Evolutionary conservation across 495 filamentous ascomycete genomes (phyloP).

Genomic region (Neurospora sp.): DNA sequence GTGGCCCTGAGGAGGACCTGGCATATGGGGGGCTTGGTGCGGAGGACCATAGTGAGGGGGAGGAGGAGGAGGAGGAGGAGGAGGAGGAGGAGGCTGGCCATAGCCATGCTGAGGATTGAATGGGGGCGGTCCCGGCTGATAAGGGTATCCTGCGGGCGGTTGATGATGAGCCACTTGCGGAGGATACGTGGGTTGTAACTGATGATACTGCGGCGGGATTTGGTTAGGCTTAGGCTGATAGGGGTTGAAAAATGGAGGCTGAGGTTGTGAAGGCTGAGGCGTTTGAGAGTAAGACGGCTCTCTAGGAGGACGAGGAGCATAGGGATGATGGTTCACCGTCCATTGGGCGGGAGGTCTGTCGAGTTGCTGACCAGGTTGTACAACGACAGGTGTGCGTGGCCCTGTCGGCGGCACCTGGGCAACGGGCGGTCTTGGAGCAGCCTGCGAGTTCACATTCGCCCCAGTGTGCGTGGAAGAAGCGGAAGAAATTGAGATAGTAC

Average conservation of each 20-base stretch:
- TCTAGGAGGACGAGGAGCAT: background rate
- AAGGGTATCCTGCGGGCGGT: background rate
- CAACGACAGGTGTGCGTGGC: background rate
- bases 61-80: background rate
- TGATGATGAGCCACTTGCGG: background rate
- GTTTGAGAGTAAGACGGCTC: background rate
- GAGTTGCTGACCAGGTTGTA: background rate
- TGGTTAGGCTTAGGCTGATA: background rate
- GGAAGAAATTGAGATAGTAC: background rate
- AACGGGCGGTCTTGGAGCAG: background rate
- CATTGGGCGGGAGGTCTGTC: background rate
- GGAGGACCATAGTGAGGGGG: background rate
- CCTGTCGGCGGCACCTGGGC: background rate
- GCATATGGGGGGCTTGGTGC: background rate
- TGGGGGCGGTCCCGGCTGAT: background rate
- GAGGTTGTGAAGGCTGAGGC: background rate
- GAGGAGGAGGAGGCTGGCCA: background rate
- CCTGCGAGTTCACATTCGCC: background rate
- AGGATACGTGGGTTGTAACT: background rate
- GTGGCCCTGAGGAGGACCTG: background rate
- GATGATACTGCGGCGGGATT: background rate
- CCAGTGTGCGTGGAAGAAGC: background rate
- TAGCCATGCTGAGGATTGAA: background rate
- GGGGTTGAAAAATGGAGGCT: background rate
- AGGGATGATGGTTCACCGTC: background rate